These are phyloP conservation scores for Oropetium thomaeum DNA, from an alignment of 176 grass and related monocot species.

Conservation along the genomic window DNA sequence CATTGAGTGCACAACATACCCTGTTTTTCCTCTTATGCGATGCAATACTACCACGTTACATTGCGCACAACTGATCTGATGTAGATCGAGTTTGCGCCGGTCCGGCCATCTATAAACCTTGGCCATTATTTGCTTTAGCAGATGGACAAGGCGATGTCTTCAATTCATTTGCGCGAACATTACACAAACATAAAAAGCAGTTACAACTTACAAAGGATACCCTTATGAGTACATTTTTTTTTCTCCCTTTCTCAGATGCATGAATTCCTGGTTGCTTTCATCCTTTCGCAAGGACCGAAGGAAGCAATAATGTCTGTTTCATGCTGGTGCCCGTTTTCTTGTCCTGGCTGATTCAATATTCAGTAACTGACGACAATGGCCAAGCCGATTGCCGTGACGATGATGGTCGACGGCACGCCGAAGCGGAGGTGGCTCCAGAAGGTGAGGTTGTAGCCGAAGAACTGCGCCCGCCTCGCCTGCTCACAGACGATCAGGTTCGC, in stretches of 20 bases:
- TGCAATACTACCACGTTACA: not conserved
- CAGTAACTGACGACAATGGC: conserved; percentile 57
- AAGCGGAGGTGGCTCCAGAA: conserved; percentile 94
- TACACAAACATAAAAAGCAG: conserved; percentile 15
- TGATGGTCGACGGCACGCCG: conserved; percentile 73
- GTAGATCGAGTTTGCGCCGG: conserved; percentile 4
- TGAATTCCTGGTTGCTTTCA: not conserved
- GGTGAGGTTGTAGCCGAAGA: conserved; percentile 79
- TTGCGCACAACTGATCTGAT: not conserved
- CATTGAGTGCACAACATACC: not conserved
- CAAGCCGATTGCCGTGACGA: conserved; percentile 73
- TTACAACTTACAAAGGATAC: conserved; percentile 23
- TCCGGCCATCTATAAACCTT: not conserved
- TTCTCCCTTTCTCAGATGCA: not conserved
- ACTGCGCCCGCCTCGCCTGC: conserved; percentile 72
- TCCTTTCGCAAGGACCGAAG: not conserved
- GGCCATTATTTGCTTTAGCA: conserved; percentile 40
- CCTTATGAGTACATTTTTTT: not conserved
- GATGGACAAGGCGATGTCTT: not conserved
- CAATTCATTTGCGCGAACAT: not conserved
- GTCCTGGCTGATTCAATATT: conserved; percentile 27
- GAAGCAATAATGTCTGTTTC: not conserved
- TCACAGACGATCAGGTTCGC: conserved; percentile 97
- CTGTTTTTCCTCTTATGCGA: not conserved
- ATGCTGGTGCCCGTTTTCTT: not conserved